Percentiles rank a stretch among this genome's conserved stretches.
Evolutionary conservation across 768 basidiomycete species (phyloP).

Genomic region (Lactarius sp.): DNA sequence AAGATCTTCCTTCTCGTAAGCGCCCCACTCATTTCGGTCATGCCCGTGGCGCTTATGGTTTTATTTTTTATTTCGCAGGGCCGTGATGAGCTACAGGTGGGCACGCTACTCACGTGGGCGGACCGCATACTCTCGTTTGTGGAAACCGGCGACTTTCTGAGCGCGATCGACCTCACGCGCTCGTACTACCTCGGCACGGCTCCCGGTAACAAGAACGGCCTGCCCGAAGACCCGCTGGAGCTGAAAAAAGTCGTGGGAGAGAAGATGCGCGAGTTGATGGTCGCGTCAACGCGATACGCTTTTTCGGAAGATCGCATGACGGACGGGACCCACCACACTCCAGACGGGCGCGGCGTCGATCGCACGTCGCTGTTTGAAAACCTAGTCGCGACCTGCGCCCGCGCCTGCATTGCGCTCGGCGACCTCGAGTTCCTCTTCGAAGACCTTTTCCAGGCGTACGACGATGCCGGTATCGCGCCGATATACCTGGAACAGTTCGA

Average conservation of each 20-base stretch:
- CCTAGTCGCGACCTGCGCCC: slow-evolving; percentile 70
- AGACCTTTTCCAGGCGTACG: slow-evolving; percentile 88
- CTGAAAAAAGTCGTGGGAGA: slow-evolving; percentile 63
- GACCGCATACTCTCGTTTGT: slow-evolving; percentile 85
- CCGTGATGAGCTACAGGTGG: slow-evolving; percentile 64
- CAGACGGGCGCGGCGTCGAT: slow-evolving; percentile 88
- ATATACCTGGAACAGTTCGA: slow-evolving; percentile 85
- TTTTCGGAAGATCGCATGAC: slow-evolving; percentile 95
- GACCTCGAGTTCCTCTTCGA: slow-evolving; percentile 89
- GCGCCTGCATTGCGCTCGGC: slow-evolving; percentile 73
- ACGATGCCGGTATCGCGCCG: slow-evolving; percentile 71
- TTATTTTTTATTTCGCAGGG: slow-evolving; percentile 39
- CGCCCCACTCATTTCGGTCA: slow-evolving; percentile 15
- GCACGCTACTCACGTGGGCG: slow-evolving; percentile 90
- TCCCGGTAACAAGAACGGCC: slow-evolving; percentile 80
- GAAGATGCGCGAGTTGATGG: slow-evolving; percentile 78
- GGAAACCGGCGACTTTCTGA: slow-evolving; percentile 81
- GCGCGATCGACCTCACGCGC: slow-evolving; percentile 81
- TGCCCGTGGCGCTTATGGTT: slow-evolving; percentile 5
- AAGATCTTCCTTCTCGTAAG: slow-evolving; percentile 88
- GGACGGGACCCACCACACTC: slow-evolving; percentile 77
- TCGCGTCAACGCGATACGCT: slow-evolving; percentile 80
- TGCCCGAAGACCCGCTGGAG: slow-evolving; percentile 60
- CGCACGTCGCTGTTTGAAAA: slow-evolving; percentile 85
- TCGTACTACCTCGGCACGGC: slow-evolving; percentile 77